Conservation (phyloP, 2,329 filamentous ascomycete species). For the Pseudogymnoascus sp. region DNA sequence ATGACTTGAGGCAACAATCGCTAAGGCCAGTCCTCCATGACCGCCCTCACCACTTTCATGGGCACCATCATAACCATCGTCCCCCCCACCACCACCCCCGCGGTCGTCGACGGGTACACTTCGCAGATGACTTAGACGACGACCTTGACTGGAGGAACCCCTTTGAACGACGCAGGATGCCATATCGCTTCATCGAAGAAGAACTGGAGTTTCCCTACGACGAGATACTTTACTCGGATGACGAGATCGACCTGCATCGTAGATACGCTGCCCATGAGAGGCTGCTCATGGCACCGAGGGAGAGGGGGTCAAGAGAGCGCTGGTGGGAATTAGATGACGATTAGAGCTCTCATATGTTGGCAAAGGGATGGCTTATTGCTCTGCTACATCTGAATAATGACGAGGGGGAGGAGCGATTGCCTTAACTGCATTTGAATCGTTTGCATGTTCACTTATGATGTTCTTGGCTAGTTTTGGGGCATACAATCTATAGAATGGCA, state of each 20-base stretch:
- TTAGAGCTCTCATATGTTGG: neutral
- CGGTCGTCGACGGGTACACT: neutral
- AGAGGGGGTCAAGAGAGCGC: neutral
- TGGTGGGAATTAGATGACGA: constrained; percentile 8
- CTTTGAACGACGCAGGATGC: neutral
- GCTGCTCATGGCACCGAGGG: neutral
- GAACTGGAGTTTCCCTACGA: constrained; percentile 4
- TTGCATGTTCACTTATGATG: neutral
- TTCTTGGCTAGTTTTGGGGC: neutral
- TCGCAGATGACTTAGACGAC: neutral
- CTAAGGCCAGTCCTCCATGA: neutral
- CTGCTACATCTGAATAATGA: neutral
- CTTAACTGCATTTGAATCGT: neutral
- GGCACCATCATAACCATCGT: neutral
- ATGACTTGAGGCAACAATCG: neutral
- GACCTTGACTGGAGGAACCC: neutral
- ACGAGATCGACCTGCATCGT: neutral
- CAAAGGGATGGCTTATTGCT: neutral
- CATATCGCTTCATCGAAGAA: constrained; percentile 2
- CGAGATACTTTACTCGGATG: neutral
- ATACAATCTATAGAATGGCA: neutral
- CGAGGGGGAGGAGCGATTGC: neutral
- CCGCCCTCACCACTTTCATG: neutral
- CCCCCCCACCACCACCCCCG: neutral
- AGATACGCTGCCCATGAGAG: constrained; percentile 1